These are phyloP conservation scores for Dictyostelium discoideum DNA, from an alignment of 78 protist genomes.

Conservation along the genomic window dicty_2.7 NC_007088.5:6335501-6336000, in stretches of 20 bases:
- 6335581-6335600: not conserved
- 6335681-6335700: not conserved
- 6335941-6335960: not conserved
- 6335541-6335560: not conserved
- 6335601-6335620: not conserved
- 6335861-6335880: not conserved
- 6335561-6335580: not conserved
- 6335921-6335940: too few relatives aligned
- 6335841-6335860: not conserved
- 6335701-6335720: too few relatives aligned
- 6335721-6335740: not conserved
- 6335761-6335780: not conserved
- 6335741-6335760: not conserved
- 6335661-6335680: too few relatives aligned
- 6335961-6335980: too few relatives aligned
- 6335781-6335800: not conserved
- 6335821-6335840: not conserved
- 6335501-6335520: not conserved
- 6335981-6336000: too few relatives aligned
- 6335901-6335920: not conserved
- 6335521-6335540: not conserved
- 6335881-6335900: not conserved
- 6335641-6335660: not conserved
- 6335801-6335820: not conserved
- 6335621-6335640: not conserved